phyloP scores from a whole-genome alignment of 2,329 filamentous ascomycete species.

The Xylariaceae sp. region DNA sequence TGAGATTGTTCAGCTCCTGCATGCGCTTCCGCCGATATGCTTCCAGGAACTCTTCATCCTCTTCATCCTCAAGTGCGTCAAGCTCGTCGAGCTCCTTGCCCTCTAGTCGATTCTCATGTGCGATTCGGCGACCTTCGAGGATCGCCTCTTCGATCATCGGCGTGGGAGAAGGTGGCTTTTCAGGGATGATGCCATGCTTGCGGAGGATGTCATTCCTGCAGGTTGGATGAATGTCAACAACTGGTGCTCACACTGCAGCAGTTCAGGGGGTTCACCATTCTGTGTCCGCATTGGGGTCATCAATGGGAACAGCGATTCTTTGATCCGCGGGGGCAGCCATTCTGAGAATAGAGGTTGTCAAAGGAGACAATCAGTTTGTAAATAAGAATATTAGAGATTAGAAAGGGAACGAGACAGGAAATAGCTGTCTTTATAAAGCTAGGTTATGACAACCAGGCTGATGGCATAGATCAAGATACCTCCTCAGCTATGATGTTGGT shows the following conservation, averaged over 20 bases:
- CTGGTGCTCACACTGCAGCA: constrained; percentile 10
- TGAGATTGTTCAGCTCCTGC: constrained; percentile 69
- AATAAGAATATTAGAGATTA: neutral
- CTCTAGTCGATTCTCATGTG: constrained; percentile 87
- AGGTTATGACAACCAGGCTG: neutral
- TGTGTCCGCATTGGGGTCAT: constrained; percentile 93
- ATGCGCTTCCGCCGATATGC: constrained; percentile 84
- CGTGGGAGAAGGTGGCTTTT: constrained; percentile 92
- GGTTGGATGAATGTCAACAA: constrained; percentile 10
- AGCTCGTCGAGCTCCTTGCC: constrained; percentile 93
- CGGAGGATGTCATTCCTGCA: constrained; percentile 96
- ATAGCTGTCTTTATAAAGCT: neutral
- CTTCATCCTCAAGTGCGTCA: constrained; percentile 87
- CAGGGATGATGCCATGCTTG: constrained; percentile 94
- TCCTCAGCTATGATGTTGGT: too few species aligned
- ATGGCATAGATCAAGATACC: neutral
- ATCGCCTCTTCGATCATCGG: constrained; percentile 95
- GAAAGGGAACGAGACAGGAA: neutral
- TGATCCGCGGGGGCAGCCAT: constrained; percentile 62
- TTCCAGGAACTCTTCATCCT: constrained; percentile 88
- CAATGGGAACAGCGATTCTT: constrained; percentile 74
- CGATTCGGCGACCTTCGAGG: constrained; percentile 71
- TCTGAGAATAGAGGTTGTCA: constrained; percentile 6
- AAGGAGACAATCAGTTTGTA: neutral
- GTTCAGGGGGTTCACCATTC: constrained; percentile 64